Base-by-base conservation (phyloP, 495 filamentous ascomycete genomes). In the Penicillium flavigenum region DNA sequence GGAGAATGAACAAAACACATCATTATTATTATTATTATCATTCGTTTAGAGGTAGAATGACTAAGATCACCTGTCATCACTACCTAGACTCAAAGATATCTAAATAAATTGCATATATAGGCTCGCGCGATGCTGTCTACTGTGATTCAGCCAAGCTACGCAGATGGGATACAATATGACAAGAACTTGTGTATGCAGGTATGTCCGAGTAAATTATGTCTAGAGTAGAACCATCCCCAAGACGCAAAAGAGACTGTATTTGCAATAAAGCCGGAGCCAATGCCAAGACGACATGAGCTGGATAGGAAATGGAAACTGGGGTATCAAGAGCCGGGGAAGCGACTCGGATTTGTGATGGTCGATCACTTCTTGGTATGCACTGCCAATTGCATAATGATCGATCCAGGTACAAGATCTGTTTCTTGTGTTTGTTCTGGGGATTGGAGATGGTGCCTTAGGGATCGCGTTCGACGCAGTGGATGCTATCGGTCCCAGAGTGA, bases 241-340 rank as follows among this genome's bases (percentile, higher is more conserved):
- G 48, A 58, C 39, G 39, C 38, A 45, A 17, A 51, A 44, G 47
- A 58, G 26, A 43, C 19, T 52, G 56, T 52, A 58, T 58, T 51
- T 57, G 55, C 55, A 57, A 38, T 54, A 54, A 47, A 39, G 42
- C 27, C 31, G 41, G 8, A 39, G 44, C 31, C 57, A 61, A 63
- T 48, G 55, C 43, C 61, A 51, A 48, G 34, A 58, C 34, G 46
- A 53, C 51, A 44, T 56, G 48, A 51, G 57, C 53, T 44, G 50
- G 36, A 55, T 55, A 42, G 53, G 46, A 60, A 53, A 52, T 47
- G 58, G 53, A 56, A 62, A 56, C 59, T 64, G 57, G 72, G 72
- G 72, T 76, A 76, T 76, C 72, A 75, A 75, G 71, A 68, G 69
- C 63, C 64, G 65, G 63, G 47, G 47, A 51, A 46, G 50, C 54